Conservation (phyloP, 2,329 filamentous ascomycete species). For the Phialemonium atrogriseum region DNA sequence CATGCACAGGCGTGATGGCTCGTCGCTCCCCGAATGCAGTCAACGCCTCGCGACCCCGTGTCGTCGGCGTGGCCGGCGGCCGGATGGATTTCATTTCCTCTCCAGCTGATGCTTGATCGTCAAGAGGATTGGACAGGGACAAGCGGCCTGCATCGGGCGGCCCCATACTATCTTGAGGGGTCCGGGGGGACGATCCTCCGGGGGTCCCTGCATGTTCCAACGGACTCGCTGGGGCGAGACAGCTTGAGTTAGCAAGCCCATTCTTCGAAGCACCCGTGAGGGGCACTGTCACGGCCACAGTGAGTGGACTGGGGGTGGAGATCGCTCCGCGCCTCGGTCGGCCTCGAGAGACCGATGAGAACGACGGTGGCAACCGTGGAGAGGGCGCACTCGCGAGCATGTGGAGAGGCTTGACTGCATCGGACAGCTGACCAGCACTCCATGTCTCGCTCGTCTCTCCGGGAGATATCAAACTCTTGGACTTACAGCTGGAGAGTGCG, state of each 20-base stretch:
- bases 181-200: slow-evolving; percentile 55
- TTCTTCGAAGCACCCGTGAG: slow-evolving; percentile 23
- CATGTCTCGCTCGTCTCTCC: too few relatives aligned
- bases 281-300: slow-evolving; percentile 12
- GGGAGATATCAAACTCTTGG: too few relatives aligned
- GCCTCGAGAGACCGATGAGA: slow-evolving; percentile 7
- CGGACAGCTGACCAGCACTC: slow-evolving; percentile 12
- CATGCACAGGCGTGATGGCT: slow-evolving; percentile 50
- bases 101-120: slow-evolving; percentile 20
- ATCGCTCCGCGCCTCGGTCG: slow-evolving; percentile 15
- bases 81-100: slow-evolving; percentile 28
- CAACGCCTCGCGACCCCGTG: slow-evolving; percentile 45
- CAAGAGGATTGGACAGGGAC: slow-evolving; percentile 62
- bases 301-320: slow-evolving; percentile 25
- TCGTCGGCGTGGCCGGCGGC: slow-evolving; percentile 77
- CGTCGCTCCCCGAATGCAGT: slow-evolving; percentile 42
- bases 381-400: slow-evolving; percentile 8
- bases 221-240: slow-evolving; percentile 51
- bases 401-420: slow-evolving; percentile 8
- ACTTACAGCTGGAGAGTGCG: slow-evolving; percentile 33
- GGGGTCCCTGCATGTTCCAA: slow-evolving; percentile 45
- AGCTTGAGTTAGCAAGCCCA: slow-evolving; percentile 43
- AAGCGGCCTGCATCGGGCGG: slow-evolving; percentile 75
- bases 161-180: slow-evolving; percentile 66
- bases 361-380: slow-evolving; percentile 9